A percentile compares a stretch with the other conserved stretches of the same genome.
phyloP scores from a whole-genome alignment of 2,329 filamentous ascomycete species.

The Paraconiothyrium sp. region DNA sequence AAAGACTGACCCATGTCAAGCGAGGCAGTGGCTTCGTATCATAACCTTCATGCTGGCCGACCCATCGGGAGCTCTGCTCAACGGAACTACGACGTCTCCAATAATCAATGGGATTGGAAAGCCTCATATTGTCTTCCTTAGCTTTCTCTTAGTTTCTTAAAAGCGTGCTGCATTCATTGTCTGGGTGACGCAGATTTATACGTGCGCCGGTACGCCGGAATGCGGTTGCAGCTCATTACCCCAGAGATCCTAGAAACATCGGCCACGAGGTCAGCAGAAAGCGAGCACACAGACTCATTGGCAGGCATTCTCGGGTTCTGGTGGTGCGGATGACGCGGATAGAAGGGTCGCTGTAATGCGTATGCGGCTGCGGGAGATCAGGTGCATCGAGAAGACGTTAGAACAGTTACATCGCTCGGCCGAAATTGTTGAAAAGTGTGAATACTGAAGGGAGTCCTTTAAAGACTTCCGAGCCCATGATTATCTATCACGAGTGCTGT shows the following conservation, averaged over 20 bases:
- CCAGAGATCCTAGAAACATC: not conserved
- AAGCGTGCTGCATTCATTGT: not conserved
- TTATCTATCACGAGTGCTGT: not conserved
- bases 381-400: conserved; percentile 1
- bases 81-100: conserved; percentile 29
- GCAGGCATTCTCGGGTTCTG: not conserved
- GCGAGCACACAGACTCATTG: not conserved
- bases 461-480: not conserved
- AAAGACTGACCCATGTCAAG: conserved; percentile 30
- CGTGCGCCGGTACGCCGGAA: not conserved
- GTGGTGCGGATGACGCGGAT: conserved; percentile 6
- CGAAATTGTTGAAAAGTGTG: not conserved
- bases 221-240: not conserved
- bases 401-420: not conserved
- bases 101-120: conserved; percentile 27
- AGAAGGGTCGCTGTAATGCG: not conserved
- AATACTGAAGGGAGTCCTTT: not conserved
- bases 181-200: not conserved
- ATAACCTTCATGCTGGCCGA: conserved; percentile 34
- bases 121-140: conserved; percentile 21
- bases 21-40: conserved; percentile 35
- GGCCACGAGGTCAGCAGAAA: not conserved
- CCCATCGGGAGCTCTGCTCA: conserved; percentile 25
- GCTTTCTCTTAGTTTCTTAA: not conserved
- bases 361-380: not conserved